Base-by-base conservation (phyloP, 176 grass and related monocot species). In the Rhynchospora tenuis region DNA sequence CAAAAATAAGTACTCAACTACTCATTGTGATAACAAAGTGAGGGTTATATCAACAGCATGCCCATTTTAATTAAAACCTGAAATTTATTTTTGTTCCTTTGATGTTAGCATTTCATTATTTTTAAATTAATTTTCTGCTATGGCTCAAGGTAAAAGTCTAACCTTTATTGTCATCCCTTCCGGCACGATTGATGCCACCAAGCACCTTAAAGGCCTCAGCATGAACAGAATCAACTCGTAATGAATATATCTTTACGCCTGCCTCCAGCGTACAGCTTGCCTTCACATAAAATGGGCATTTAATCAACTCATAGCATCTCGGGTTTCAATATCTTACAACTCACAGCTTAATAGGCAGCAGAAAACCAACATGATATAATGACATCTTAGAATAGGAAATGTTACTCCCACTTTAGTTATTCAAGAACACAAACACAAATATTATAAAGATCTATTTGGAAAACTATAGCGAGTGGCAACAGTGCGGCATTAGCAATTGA, bases 131-230 rank as follows among this genome's bases (percentile, higher is more conserved):
- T 16, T 19, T 54, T 76, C 7, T 77, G 73, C 14, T 55, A 28
- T 19, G 47, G 26, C 55, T 56, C 50, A 77, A 77, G 15, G 50
- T 77, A 44, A 81, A 80, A 82, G 44, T 33, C 75, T 84, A 84
- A 98, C 93, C 93, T 78, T 80, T 71, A 28, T 87, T 89, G 73
- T 98, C 91, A 16, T 90, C 93, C 77, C 91, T 89, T 44, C 96
- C 93, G 0, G 96, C 96, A 4, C 96, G 91, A 74, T 93, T 98
- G 70, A 98, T 98, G 19, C 96, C 96, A 14, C 92, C 93, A 15
- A 98, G 96, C 61, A 98, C 96, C 86, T 98, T 98, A 79, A 91
- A 98, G 3, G 96, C 93, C 60, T 95, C 96, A 9, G 96, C 91
- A 75, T 98, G 93, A 47, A 93, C 92, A 0, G 91, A 99, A 89